Base-by-base conservation (phyloP, 352 stramenopile species). In the Peronospora tabacina region DNA sequence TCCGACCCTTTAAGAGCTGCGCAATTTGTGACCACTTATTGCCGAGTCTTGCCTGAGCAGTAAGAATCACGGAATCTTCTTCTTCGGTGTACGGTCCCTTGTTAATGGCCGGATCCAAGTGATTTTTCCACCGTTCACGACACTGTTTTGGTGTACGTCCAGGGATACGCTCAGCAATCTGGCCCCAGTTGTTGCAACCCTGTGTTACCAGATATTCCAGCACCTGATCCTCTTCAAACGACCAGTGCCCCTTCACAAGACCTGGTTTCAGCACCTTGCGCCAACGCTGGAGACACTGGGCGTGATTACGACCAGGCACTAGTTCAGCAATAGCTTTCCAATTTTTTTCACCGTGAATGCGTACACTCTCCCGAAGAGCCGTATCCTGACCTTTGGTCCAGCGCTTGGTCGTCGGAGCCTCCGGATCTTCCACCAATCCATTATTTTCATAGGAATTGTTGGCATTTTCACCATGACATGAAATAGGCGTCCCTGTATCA, bases 11-110 rank as follows among this genome's bases (percentile, higher is more conserved):
- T 4, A 97, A 63, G 30, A 95, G 70, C 57, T 97, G 95, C 13
- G 95, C 85, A 62, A 98, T 98, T 54, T 98, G 85, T 1, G 89
- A 95, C 95, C 95, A 98, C 44, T 94, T 94, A 68, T 98, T 98
- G 30, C 95, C 95, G 9, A 97, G 80, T 16, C 78, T 80, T 33
- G 82, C 75, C 49, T 98, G 92, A 29, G 75, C 83, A 3, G 80
- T 70, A 0, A 98, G 70, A 40, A 98, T 97, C 11, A 95, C 74
- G 11, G 81, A 75, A 63, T 98, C 95, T 66, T 98, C 94, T 28
- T 96, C 77, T 58, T 90, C 83, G 7, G 90, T 96, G 81, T 96
- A 98, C 29, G 90, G 92, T 3, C 81, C 84, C 66, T 98, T 98
- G 59, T 94, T 96, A 51, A 98, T 97, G 3, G 76, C 70, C 12